Evolutionary conservation across 371 early-diverging fungal genomes (phyloP).

Genomic region (Apophysomyces variabilis): DNA sequence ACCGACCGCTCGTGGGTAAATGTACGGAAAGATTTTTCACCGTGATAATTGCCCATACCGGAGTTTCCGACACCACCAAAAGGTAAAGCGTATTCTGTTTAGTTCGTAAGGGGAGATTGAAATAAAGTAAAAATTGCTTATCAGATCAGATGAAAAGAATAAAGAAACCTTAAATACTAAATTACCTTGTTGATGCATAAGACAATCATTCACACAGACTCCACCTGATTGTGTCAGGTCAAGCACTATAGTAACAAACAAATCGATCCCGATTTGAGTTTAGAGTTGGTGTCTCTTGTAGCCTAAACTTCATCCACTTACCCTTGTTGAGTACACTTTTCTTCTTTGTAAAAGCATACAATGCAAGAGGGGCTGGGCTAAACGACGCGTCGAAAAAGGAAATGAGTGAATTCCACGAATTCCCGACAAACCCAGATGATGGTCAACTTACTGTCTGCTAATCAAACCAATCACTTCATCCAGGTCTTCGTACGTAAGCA

Average conservation of each 20-base stretch:
- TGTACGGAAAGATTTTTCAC: constrained; percentile 71
- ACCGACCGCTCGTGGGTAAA: constrained; percentile 76
- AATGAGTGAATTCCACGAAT: constrained; percentile 6
- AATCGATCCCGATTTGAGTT: not conserved
- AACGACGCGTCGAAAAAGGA: not conserved
- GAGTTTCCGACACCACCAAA: constrained; percentile 94
- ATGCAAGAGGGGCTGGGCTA: constrained; percentile 71
- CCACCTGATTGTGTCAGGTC: constrained; percentile 77
- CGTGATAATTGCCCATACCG: constrained; percentile 91
- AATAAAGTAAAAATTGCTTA: not conserved
- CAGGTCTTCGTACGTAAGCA: constrained; percentile 69
- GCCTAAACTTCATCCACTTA: constrained; percentile 16
- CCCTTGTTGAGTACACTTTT: constrained; percentile 32
- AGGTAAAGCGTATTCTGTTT: constrained; percentile 67
- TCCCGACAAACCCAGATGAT: not conserved
- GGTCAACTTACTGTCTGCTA: constrained; percentile 40
- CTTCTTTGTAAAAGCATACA: constrained; percentile 67
- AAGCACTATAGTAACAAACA: constrained; percentile 37
- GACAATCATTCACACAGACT: constrained; percentile 80
- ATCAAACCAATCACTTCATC: constrained; percentile 78
- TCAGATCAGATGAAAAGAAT: not conserved
- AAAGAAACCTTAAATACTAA: not conserved
- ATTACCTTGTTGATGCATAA: constrained; percentile 67
- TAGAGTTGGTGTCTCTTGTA: too few species aligned
- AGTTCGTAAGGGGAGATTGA: not conserved